Evolutionary conservation across 2,329 filamentous ascomycete genomes (phyloP).

Genomic region (Colletotrichum gigasporum): DNA sequence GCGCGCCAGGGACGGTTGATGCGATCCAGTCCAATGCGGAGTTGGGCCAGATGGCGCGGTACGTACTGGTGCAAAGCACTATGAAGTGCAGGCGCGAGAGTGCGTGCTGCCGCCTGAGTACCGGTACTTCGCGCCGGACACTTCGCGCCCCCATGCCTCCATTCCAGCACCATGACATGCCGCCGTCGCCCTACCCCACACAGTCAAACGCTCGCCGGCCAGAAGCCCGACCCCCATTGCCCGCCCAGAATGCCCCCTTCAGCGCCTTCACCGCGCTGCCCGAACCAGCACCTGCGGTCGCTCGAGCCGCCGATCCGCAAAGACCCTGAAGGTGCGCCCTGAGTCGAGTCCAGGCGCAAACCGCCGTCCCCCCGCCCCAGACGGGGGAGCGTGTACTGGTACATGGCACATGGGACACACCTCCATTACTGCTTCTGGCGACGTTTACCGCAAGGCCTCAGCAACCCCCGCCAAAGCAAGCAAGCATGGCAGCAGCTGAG

Average conservation of each 20-base stretch:
- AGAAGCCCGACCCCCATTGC: constrained; percentile 7
- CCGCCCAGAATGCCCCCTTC: constrained; percentile 9
- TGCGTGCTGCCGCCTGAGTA: neutral
- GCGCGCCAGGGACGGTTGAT: constrained; percentile 17
- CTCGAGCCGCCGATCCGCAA: constrained; percentile 33
- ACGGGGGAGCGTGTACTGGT: constrained; percentile 12
- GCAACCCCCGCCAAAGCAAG: constrained; percentile 17
- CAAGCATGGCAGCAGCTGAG: neutral
- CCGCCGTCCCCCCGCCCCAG: neutral
- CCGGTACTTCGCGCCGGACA: constrained; percentile 6
- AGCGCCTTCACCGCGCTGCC: neutral
- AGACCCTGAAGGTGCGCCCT: constrained; percentile 21
- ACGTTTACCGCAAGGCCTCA: constrained; percentile 23
- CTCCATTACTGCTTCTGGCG: constrained; percentile 18
- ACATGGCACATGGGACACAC: constrained; percentile 18
- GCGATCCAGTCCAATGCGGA: constrained; percentile 30
- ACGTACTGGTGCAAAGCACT: too few relatives aligned
- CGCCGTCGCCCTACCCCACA: constrained; percentile 26
- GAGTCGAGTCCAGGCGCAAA: constrained; percentile 24
- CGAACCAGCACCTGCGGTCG: constrained; percentile 28
- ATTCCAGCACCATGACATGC: constrained; percentile 15
- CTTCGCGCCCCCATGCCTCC: constrained; percentile 4
- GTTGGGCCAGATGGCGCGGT: constrained; percentile 3
- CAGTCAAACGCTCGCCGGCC: constrained; percentile 25
- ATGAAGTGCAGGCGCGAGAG: neutral